A percentile compares a stretch with the other conserved stretches of the same genome.
These are phyloP conservation scores for Exserohilum rostratum DNA, from an alignment of 2,329 filamentous ascomycete species.

Conservation along the genomic window DNA sequence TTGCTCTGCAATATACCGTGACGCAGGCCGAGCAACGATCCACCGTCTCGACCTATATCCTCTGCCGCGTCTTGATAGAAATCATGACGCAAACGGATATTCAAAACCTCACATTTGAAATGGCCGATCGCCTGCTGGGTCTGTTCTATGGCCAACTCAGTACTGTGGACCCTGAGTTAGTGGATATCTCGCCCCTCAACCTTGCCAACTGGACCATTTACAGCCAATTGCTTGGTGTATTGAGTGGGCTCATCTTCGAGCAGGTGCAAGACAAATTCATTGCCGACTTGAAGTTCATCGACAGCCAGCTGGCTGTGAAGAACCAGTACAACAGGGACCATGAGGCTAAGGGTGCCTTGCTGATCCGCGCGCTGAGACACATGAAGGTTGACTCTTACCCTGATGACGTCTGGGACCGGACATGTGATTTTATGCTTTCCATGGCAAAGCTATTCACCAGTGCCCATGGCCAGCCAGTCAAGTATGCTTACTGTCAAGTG, in stretches of 20 bases:
- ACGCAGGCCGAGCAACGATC: conserved; percentile 85
- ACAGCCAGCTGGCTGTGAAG: conserved; percentile 77
- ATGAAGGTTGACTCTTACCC: conserved; percentile 76
- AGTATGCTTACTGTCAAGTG: conserved; percentile 92
- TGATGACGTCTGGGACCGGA: conserved; percentile 78
- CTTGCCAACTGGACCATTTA: conserved; percentile 97
- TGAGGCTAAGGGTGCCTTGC: conserved; percentile 83
- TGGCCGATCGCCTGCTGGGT: conserved; percentile 90
- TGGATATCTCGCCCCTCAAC: conserved; percentile 78
- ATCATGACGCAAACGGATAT: conserved; percentile 91
- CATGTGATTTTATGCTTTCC: conserved; percentile 85
- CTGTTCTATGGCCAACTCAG: conserved; percentile 98
- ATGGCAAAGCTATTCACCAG: conserved; percentile 82
- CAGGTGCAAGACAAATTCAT: conserved; percentile 84
- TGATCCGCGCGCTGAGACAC: conserved; percentile 91
- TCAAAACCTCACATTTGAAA: conserved; percentile 81
- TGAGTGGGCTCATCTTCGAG: conserved; percentile 90
- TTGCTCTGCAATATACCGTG: conserved; percentile 70
- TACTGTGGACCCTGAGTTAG: conserved; percentile 81
- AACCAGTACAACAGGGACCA: conserved; percentile 69
- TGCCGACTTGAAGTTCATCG: conserved; percentile 75
- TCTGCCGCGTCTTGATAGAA: conserved; percentile 91
- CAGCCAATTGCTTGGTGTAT: conserved; percentile 88
- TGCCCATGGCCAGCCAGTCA: conserved; percentile 86
- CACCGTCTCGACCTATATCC: conserved; percentile 92